Evolutionary conservation across 106 monocot species (phyloP).

Genomic region (Vanilla planifolia): DNA sequence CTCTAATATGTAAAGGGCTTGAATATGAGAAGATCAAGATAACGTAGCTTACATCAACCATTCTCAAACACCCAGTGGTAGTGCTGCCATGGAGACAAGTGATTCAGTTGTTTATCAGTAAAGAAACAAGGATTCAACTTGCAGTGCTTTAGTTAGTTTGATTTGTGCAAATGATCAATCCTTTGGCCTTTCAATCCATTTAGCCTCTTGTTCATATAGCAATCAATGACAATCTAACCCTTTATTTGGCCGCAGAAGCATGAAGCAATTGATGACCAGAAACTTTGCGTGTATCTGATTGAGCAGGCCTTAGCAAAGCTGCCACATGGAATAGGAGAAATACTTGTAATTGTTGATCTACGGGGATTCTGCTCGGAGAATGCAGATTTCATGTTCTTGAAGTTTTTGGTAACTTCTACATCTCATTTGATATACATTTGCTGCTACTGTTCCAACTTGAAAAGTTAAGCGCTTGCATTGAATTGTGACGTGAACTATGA

Average conservation of each 20-base stretch:
- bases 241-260: slow-evolving; percentile 64
- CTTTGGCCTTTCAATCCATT: no score
- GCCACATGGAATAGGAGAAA: slow-evolving; percentile 59
- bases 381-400: slow-evolving; percentile 66
- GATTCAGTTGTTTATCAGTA: no score
- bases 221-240: slow-evolving; percentile 19
- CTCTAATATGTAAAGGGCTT: no score
- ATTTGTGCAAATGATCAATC: no score
- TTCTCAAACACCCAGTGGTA: no score
- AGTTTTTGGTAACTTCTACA: slow-evolving; percentile 67
- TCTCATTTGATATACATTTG: neutral
- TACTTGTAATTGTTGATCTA: slow-evolving; percentile 81
- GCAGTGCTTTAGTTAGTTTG: no score
- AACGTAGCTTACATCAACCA: no score
- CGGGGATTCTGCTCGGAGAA: slow-evolving; percentile 60
- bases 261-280: slow-evolving; percentile 60
- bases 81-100: no score
- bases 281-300: slow-evolving; percentile 72
- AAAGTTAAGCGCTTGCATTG: neutral
- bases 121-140: no score
- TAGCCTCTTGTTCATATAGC: neutral
- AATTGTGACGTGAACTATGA: no score
- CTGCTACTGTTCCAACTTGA: neutral
- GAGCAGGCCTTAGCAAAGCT: slow-evolving; percentile 82
- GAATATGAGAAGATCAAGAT: no score